Evolutionary conservation across 306 rosid genomes (phyloP).

Genomic region (Quillaja saponaria): DNA sequence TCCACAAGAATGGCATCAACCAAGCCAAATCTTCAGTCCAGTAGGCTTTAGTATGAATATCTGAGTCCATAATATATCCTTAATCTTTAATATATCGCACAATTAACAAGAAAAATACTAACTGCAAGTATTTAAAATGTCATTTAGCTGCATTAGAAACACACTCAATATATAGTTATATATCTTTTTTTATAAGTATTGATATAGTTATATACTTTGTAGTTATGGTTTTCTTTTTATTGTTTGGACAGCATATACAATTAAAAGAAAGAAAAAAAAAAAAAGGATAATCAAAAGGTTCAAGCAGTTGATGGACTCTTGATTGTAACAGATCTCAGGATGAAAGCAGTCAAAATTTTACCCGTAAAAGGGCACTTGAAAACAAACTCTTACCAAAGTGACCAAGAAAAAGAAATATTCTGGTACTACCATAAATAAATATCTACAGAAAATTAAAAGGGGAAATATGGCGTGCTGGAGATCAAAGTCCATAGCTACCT

Average conservation of each 20-base stretch:
- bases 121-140: not conserved
- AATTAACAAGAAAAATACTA: constrained; percentile 13
- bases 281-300: constrained; percentile 8
- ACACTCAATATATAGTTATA: constrained; percentile 6
- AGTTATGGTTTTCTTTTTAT: not conserved
- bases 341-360: not conserved
- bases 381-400: not conserved
- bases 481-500: constrained; percentile 53
- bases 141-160: constrained; percentile 11
- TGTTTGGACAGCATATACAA: not conserved
- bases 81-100: constrained; percentile 1
- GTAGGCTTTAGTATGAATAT: not conserved
- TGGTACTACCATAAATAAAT: not conserved
- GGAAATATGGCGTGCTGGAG: constrained; percentile 18
- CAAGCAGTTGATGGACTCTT: not conserved
- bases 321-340: not conserved
- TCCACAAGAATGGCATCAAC: constrained; percentile 6
- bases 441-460: not conserved
- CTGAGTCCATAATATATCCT: not conserved
- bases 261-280: constrained; percentile 6
- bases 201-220: constrained; percentile 6
- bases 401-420: constrained; percentile 7
- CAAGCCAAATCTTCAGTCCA: not conserved
- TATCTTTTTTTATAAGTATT: no score
- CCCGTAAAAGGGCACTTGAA: no score